Percentiles rank a stretch among this genome's conserved stretches.
Conservation (phyloP, 2,329 filamentous ascomycete species). For the Xylaria sp. region DNA sequence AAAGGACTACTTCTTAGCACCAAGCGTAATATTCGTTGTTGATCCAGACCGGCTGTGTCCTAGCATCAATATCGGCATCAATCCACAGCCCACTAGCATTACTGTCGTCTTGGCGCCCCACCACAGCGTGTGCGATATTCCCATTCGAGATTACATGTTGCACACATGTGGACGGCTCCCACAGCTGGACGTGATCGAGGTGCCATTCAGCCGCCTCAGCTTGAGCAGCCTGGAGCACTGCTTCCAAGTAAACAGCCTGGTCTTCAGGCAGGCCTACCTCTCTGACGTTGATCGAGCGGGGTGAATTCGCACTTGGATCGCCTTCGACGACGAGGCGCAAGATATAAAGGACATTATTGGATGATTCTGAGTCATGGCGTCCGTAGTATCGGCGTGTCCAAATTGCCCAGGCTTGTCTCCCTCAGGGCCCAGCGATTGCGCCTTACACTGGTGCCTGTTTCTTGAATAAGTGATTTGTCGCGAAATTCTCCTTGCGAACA, state of each 20-base stretch:
- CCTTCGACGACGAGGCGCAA: slow-evolving; percentile 38
- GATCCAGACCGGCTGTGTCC: too few relatives aligned
- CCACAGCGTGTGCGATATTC: background rate
- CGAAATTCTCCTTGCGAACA: slow-evolving; percentile 40
- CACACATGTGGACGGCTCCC: slow-evolving; percentile 37
- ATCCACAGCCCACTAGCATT: too few relatives aligned
- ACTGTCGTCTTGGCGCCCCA: slow-evolving; percentile 27
- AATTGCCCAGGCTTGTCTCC: slow-evolving; percentile 34
- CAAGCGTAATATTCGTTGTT: too few relatives aligned
- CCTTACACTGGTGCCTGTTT: slow-evolving; percentile 30
- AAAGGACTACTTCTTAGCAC: too few relatives aligned
- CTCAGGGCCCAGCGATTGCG: slow-evolving; percentile 30
- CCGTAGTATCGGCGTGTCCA: slow-evolving; percentile 38
- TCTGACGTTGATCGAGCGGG: background rate
- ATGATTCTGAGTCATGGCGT: slow-evolving; percentile 5
- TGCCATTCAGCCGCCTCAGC: slow-evolving; percentile 34
- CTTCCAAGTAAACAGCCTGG: slow-evolving; percentile 18
- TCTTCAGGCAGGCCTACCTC: background rate
- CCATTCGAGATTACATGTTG: slow-evolving; percentile 5
- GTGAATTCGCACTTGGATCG: slow-evolving; percentile 33
- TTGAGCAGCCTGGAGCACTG: slow-evolving; percentile 34
- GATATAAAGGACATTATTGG: slow-evolving; percentile 28
- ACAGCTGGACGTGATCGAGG: slow-evolving; percentile 33
- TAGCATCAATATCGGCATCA: background rate
- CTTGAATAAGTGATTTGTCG: slow-evolving; percentile 30